Conservation (phyloP, 345 rosid species). For the Eucalyptus coolabah region DNA sequence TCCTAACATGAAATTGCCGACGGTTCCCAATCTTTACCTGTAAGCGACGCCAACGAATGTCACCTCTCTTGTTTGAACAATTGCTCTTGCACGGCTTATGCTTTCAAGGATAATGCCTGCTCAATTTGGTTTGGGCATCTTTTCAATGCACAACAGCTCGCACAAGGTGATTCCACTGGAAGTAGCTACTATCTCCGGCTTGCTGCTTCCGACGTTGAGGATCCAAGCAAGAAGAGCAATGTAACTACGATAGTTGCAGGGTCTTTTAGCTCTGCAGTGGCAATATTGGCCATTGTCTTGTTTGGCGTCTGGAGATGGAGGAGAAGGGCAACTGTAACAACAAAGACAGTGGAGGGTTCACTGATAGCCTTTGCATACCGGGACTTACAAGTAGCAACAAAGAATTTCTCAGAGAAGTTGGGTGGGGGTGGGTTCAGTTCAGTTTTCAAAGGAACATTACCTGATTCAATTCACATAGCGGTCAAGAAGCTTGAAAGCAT, state of each 20-base stretch:
- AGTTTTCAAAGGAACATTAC: conserved; percentile 62
- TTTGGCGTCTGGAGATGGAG: conserved; percentile 15
- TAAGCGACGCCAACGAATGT: conserved; percentile 17
- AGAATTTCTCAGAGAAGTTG: conserved; percentile 62
- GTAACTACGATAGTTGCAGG: background rate
- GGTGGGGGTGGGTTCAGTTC: conserved; percentile 94
- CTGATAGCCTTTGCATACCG: conserved; percentile 51
- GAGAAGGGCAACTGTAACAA: background rate
- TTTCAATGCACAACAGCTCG: conserved; percentile 20
- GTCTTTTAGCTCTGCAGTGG: conserved; percentile 16
- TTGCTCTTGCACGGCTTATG: conserved; percentile 65
- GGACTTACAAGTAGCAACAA: conserved; percentile 59
- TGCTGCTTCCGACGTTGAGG: conserved; percentile 50
- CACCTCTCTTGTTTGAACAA: conserved; percentile 25
- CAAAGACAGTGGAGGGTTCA: conserved; percentile 42
- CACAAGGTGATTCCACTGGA: conserved; percentile 17
- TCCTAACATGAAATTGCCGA: conserved; percentile 6
- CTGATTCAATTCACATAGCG: conserved; percentile 50
- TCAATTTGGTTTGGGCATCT: conserved; percentile 41
- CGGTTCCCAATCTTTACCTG: background rate
- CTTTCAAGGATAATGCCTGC: conserved; percentile 27
- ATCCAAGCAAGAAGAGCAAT: conserved; percentile 14
- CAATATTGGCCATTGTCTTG: conserved; percentile 10
- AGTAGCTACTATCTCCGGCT: conserved; percentile 35
- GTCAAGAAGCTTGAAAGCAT: conserved; percentile 73